These are phyloP conservation scores for Cercospora sesami DNA, from an alignment of 2,329 filamentous ascomycete genomes.

Conservation along the genomic window DNA sequence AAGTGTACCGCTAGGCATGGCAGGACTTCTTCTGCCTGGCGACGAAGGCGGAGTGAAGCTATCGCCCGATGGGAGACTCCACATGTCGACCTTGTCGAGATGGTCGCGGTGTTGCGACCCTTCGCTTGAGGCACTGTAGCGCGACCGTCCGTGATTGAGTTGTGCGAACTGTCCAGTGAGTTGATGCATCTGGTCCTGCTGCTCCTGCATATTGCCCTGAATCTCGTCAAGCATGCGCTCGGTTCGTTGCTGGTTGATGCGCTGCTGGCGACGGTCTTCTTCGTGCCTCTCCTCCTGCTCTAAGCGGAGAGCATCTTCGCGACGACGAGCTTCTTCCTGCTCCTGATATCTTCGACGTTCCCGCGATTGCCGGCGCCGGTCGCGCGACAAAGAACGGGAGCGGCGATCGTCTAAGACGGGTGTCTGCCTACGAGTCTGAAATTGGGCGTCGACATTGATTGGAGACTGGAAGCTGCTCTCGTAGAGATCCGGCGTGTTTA, in stretches of 20 bases:
- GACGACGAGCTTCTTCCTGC: constrained; percentile 6
- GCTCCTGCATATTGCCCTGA: constrained; percentile 7
- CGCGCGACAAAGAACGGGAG: constrained; percentile 7
- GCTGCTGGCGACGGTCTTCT: constrained; percentile 10
- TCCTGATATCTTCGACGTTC: not conserved
- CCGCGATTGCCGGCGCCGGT: not conserved
- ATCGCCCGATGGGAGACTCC: constrained; percentile 9
- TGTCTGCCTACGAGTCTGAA: constrained; percentile 10
- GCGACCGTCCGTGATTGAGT: not conserved
- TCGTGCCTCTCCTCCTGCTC: constrained; percentile 6
- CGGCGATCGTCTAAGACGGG: not conserved
- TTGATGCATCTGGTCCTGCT: constrained; percentile 9
- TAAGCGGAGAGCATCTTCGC: constrained; percentile 6
- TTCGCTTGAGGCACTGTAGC: constrained; percentile 9
- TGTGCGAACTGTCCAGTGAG: constrained; percentile 9
- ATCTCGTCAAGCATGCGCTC: constrained; percentile 8
- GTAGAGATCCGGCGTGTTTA: constrained; percentile 15
- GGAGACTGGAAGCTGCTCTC: not conserved
- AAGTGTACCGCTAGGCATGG: constrained; percentile 3
- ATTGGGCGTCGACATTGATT: not conserved
- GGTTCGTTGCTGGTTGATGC: constrained; percentile 2
- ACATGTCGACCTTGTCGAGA: constrained; percentile 10
- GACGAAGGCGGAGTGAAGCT: constrained; percentile 12
- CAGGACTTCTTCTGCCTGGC: constrained; percentile 3
- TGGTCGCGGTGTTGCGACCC: constrained; percentile 5